phyloP scores from a whole-genome alignment of 2,329 filamentous ascomycete genomes.

The Clathrospora elynae region DNA sequence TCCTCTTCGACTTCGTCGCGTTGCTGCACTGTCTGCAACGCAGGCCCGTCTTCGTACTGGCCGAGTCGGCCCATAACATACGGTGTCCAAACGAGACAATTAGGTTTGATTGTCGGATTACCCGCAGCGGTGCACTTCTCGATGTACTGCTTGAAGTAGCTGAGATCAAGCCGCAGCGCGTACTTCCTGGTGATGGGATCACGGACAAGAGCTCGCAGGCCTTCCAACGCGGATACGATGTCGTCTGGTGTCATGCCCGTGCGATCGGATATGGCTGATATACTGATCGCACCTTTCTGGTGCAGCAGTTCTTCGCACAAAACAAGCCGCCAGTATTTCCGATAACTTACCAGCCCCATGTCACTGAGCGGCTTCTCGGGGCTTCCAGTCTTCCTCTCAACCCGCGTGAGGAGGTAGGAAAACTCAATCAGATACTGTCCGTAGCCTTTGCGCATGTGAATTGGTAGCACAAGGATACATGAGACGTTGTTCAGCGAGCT shows the following conservation, averaged over 20 bases:
- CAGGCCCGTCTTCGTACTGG: conserved; percentile 80
- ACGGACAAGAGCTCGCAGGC: conserved; percentile 82
- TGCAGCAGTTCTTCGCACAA: conserved; percentile 82
- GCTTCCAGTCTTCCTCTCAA: conserved; percentile 91
- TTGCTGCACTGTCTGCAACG: conserved; percentile 83
- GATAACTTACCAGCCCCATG: conserved; percentile 95
- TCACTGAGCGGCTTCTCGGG: conserved; percentile 97
- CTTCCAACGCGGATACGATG: conserved; percentile 91
- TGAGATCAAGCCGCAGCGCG: conserved; percentile 82
- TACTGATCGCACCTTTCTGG: conserved; percentile 61
- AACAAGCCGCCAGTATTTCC: conserved; percentile 93
- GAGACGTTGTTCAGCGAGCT: conserved; percentile 97
- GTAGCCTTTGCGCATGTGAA: conserved; percentile 96
- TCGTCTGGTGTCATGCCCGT: conserved; percentile 97
- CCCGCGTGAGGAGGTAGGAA: conserved; percentile 91
- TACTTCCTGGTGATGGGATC: conserved; percentile 89
- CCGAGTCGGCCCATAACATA: conserved; percentile 92
- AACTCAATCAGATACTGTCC: conserved; percentile 97
- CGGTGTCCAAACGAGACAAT: conserved; percentile 88
- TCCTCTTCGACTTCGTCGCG: conserved; percentile 71
- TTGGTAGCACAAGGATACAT: conserved; percentile 93
- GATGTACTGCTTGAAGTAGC: conserved; percentile 86
- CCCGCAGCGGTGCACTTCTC: conserved; percentile 86
- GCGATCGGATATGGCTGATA: conserved; percentile 75
- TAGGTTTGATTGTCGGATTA: conserved; percentile 81